Base-by-base conservation (phyloP, 495 filamentous ascomycete genomes). In the Penicillium tannophilum region DNA sequence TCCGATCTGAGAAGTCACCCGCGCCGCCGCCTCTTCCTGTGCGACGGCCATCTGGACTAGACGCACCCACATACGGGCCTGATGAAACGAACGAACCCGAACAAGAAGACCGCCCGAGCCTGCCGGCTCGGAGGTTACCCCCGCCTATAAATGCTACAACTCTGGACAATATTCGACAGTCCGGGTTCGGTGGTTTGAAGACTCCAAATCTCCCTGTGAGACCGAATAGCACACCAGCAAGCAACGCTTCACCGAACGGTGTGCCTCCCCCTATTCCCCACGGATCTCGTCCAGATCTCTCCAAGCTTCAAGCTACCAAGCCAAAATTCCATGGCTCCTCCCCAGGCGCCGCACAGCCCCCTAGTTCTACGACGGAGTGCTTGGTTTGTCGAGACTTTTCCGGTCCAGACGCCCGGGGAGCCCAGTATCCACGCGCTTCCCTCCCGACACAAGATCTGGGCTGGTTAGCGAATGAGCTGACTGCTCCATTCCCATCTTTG, bases 351-450 rank as follows among this genome's bases (percentile, higher is more conserved):
- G 17, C 2, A 24, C 51, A 7, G 23, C 2, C 68, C 2, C 30
- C 69, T 23, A 52, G 64, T 6, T 33, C 54, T 16, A 45, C 62
- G n/a, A 72, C 72, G 6, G 73, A 70, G 19, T 98, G 94, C 65
- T 79, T 97, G 44, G 74, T 82, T 39, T 97, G 94, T 70, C 86
- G 93, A 54, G 92, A 98, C 74, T 98, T 92, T 69, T 90, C 90
- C 7, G 88, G 67, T 6, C 87, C 91, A 7, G 94, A 98, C 70
- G 65, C 64, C 44, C 87, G 93, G 63, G 93, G 91, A 4, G 83
- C 90, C 20, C 89, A 82, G 55, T 90, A 90, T 68, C 91, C 92
- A 9, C 80, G 87, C 28, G 70, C 86, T 49, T 81, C 83, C 9
- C 79, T 94, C 33, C 89, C 90, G 5, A 77, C 80, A 2, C 73